Evolutionary conservation across 192 early-diverging fungal genomes (phyloP).

Genomic region (Rhizoclosmatium globosum): DNA sequence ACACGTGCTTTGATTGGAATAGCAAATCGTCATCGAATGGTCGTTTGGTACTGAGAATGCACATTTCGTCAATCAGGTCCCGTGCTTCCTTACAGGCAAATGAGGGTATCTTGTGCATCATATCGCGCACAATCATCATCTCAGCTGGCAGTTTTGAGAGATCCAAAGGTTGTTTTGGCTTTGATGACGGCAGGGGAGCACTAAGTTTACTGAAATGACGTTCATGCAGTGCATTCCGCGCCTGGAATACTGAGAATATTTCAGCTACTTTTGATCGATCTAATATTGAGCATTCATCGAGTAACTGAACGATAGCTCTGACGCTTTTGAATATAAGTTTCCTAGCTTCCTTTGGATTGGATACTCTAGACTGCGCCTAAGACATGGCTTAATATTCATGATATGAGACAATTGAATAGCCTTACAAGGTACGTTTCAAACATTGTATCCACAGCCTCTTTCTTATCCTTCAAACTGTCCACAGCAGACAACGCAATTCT

Average conservation of each 20-base stretch:
- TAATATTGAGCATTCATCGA: neutral
- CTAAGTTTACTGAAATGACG: constrained; percentile 3
- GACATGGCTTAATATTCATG: too few species aligned
- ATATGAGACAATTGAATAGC: too few species aligned
- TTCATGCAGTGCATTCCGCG: constrained; percentile 6
- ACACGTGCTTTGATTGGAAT: neutral
- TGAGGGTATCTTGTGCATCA: neutral
- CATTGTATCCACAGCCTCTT: neutral
- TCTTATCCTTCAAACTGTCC: neutral
- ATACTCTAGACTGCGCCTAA: neutral
- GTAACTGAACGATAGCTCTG: too few species aligned
- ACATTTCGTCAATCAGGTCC: constrained; percentile 2
- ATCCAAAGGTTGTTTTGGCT: neutral
- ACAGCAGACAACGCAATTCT: neutral
- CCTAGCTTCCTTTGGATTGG: neutral
- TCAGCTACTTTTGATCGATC: neutral
- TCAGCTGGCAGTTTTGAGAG: neutral
- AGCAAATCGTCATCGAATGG: neutral
- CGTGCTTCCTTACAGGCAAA: neutral
- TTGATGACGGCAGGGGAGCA: neutral
- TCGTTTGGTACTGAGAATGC: neutral
- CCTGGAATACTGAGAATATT: constrained; percentile 7
- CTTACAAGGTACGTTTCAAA: neutral
- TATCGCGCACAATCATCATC: neutral
- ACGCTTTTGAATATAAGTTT: neutral